Evolutionary conservation across 2,329 filamentous ascomycete species (phyloP).

Genomic region (Rasamsonia emersonii): DNA sequence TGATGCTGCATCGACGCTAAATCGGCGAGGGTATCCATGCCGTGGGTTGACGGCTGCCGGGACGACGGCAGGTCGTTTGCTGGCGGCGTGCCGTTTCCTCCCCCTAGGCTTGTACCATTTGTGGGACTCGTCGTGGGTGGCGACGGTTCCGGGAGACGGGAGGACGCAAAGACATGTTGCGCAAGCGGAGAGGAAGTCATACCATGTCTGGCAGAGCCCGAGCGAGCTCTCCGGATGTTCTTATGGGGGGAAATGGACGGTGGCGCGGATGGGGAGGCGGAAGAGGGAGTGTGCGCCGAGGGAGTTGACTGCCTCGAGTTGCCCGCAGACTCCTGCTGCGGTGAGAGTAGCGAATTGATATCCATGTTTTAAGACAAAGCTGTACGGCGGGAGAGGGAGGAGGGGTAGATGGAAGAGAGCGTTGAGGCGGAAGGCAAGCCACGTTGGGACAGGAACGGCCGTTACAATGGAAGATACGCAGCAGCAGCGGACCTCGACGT

Average conservation of each 20-base stretch:
- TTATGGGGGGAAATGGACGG: slow-evolving; percentile 26
- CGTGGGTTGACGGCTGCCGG: slow-evolving; percentile 35
- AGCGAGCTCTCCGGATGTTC: slow-evolving; percentile 26
- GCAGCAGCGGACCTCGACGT: not conserved
- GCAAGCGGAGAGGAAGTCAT: slow-evolving; percentile 36
- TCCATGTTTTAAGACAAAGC: slow-evolving; percentile 25
- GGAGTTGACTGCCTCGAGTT: slow-evolving; percentile 28
- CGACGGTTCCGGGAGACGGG: slow-evolving; percentile 29
- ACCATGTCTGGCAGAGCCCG: slow-evolving; percentile 22
- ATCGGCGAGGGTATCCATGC: slow-evolving; percentile 43
- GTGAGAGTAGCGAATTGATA: slow-evolving; percentile 39
- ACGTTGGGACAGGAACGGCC: not conserved
- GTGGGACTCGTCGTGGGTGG: slow-evolving; percentile 27
- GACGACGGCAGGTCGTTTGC: slow-evolving; percentile 24
- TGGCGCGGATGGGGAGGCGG: slow-evolving; percentile 19
- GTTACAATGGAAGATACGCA: not conserved
- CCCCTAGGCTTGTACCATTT: slow-evolving; percentile 16
- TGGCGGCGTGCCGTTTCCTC: slow-evolving; percentile 27
- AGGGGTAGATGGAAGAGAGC: not conserved
- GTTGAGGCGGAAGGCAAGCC: not conserved
- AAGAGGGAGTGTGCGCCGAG: slow-evolving; percentile 15
- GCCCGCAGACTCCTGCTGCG: slow-evolving; percentile 31
- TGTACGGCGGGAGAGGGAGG: too few species aligned
- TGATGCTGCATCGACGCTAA: slow-evolving; percentile 38
- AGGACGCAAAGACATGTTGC: slow-evolving; percentile 32